Base-by-base conservation (phyloP, 176 grass and related monocot species). In the Olyra latifolia region DNA sequence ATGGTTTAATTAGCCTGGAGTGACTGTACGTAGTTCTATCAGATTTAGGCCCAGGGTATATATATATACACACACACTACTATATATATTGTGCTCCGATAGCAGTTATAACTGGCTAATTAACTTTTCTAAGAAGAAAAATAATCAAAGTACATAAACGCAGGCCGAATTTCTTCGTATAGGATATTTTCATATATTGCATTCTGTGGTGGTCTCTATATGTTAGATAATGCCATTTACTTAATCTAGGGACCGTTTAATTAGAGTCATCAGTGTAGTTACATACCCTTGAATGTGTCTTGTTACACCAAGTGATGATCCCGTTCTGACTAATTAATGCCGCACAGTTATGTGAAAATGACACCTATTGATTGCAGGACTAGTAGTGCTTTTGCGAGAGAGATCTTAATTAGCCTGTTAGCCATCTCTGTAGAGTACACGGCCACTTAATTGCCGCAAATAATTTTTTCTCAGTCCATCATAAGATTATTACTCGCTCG, bases 191-290 rank as follows among this genome's bases (percentile, higher is more conserved):
- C 32, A 35, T 35, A 35, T 35, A 35, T 35, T 44, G 47, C n/a
- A 14, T 69, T 46, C 3, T 20, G 13, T 61, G n/a, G 63, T 57
- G 61, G 77, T 86, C 49, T 74, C 42, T 47, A 75, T 47, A 75
- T 15, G 69, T 66, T 80, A 75, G 77, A 62, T 67, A 61, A 59
- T 22, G 60, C 15, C 40, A 72, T 75, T 80, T 39, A 84, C 47
- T 84, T 43, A 77, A 68, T 66, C 25, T 23, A 58, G 13, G 63
- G 42, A 6, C 60, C 3, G 3, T 60, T 77, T 71, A 62, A 82
- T 63, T 87, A 61, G 29, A 69, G 32, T 71, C 72, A 10, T 70
- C 17, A 23, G 12, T 53, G 53, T 44, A 44, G 71, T 76, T 76
- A 71, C 32, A 4, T 35, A 35, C 38, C 45, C 27, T 28, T 64